These are phyloP conservation scores for Mucor saturninus DNA, from an alignment of 371 early-diverging fungal genomes.

Conservation along the genomic window DNA sequence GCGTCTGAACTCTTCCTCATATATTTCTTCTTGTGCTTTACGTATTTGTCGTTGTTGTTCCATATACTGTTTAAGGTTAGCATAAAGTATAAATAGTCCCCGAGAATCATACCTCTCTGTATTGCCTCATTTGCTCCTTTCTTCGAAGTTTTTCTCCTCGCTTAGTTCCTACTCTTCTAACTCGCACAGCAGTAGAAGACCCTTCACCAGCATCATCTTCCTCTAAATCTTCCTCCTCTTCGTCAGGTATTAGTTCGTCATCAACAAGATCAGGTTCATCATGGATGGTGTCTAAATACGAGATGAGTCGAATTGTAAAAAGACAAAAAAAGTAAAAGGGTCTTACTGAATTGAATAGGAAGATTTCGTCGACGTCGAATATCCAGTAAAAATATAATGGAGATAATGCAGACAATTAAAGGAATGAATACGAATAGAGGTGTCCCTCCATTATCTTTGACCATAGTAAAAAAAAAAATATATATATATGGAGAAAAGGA, in stretches of 20 bases:
- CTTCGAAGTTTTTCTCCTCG: slow-evolving; percentile 54
- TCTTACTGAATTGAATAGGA: slow-evolving; percentile 7
- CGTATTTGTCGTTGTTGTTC: slow-evolving; percentile 42
- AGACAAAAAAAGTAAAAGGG: not conserved
- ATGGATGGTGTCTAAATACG: not conserved
- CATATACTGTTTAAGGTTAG: slow-evolving; percentile 28
- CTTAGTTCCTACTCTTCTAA: slow-evolving; percentile 59
- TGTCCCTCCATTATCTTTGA: not conserved
- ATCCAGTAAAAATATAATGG: slow-evolving; percentile 21
- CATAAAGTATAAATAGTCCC: not conserved
- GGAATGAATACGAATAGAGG: slow-evolving; percentile 31
- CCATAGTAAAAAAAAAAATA: not conserved
- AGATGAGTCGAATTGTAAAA: not conserved
- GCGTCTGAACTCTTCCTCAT: slow-evolving; percentile 40
- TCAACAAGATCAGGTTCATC: slow-evolving; percentile 2
- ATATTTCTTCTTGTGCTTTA: slow-evolving; percentile 38
- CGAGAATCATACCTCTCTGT: slow-evolving; percentile 33
- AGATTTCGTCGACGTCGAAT: slow-evolving; percentile 12
- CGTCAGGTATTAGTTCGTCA: not conserved
- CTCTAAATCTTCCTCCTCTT: slow-evolving; percentile 20
- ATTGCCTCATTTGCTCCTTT: slow-evolving; percentile 62
- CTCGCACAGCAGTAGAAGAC: slow-evolving; percentile 43
- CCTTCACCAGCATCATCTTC: slow-evolving; percentile 45
- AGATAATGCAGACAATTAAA: slow-evolving; percentile 19
- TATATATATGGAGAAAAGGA: not conserved